Evolutionary conservation across 352 stramenopile species (phyloP).

Genomic region (Phytophthora vignae): DNA sequence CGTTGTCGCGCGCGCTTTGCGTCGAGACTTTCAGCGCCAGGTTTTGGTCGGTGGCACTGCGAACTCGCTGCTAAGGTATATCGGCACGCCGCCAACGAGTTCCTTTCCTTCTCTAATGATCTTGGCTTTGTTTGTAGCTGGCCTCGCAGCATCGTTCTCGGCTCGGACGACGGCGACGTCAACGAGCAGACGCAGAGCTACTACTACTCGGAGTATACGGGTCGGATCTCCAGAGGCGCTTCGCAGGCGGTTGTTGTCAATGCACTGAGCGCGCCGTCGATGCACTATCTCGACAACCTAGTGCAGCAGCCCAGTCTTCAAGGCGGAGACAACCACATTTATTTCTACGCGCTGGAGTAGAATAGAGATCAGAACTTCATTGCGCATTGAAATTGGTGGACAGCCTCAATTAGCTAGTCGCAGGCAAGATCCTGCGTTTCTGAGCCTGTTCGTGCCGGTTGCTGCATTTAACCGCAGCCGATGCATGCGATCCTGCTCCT

Average conservation of each 20-base stretch:
- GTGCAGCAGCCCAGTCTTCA: conserved; percentile 43
- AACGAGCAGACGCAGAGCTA: conserved; percentile 49
- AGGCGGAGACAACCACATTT: conserved; percentile 26
- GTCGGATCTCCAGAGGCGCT: conserved; percentile 54
- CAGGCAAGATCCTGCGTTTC: neutral
- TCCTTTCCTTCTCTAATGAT: conserved; percentile 2
- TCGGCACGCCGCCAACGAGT: too few species aligned
- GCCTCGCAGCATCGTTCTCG: conserved; percentile 61
- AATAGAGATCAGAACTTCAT: neutral
- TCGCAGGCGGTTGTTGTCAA: conserved; percentile 46
- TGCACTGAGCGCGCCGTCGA: conserved; percentile 52
- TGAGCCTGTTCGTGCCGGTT: neutral
- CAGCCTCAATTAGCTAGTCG: neutral
- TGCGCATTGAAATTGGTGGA: neutral
- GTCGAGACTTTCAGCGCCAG: conserved; percentile 53
- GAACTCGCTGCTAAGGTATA: conserved; percentile 66
- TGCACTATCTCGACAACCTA: conserved; percentile 69
- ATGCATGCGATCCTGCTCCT: neutral
- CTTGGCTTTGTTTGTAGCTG: conserved; percentile 43
- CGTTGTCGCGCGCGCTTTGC: conserved; percentile 53
- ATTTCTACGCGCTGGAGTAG: conserved; percentile 45
- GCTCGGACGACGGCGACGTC: conserved; percentile 37
- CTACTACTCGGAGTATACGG: conserved; percentile 74
- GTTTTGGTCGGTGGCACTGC: conserved; percentile 61
- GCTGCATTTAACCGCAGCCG: neutral